phyloP scores from a whole-genome alignment of 2,329 filamentous ascomycete genomes.

The Chalaropsis ovoidea region DNA sequence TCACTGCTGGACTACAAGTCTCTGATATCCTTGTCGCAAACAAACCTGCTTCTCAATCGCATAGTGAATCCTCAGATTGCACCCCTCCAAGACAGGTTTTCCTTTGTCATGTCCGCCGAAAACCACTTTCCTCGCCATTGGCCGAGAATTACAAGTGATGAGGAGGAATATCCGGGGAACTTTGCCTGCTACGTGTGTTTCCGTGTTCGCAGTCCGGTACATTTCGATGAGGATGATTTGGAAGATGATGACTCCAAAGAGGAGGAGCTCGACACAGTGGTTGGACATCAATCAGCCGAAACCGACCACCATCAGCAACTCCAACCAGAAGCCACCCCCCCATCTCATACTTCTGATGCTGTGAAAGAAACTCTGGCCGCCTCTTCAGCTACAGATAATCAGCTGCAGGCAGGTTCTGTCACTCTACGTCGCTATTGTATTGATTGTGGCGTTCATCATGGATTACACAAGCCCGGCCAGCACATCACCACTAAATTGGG shows the following conservation, averaged over 20 bases:
- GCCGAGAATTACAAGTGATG: slow-evolving; percentile 29
- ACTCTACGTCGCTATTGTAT: slow-evolving; percentile 37
- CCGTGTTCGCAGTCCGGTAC: slow-evolving; percentile 34
- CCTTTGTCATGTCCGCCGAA: slow-evolving; percentile 37
- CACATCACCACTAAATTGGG: slow-evolving; percentile 34
- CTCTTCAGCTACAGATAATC: not conserved
- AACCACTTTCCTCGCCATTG: slow-evolving; percentile 37
- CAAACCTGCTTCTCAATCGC: slow-evolving; percentile 33
- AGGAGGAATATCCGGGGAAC: slow-evolving; percentile 33
- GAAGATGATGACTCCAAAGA: slow-evolving; percentile 24
- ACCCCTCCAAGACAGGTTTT: slow-evolving; percentile 33
- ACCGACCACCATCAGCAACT: not conserved
- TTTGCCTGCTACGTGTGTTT: slow-evolving; percentile 38
- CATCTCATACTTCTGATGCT: not conserved
- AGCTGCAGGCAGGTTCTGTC: slow-evolving; percentile 25
- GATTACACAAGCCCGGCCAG: slow-evolving; percentile 34
- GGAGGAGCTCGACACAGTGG: not conserved
- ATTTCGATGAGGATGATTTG: slow-evolving; percentile 35
- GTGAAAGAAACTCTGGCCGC: not conserved
- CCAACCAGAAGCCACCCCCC: not conserved
- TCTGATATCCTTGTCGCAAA: slow-evolving; percentile 35
- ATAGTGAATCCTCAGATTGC: slow-evolving; percentile 32
- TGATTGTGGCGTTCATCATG: slow-evolving; percentile 35
- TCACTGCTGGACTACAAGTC: slow-evolving; percentile 35
- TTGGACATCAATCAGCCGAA: not conserved